phyloP scores from a whole-genome alignment of 2,329 filamentous ascomycete genomes.

The Laburnicola sp. region DNA sequence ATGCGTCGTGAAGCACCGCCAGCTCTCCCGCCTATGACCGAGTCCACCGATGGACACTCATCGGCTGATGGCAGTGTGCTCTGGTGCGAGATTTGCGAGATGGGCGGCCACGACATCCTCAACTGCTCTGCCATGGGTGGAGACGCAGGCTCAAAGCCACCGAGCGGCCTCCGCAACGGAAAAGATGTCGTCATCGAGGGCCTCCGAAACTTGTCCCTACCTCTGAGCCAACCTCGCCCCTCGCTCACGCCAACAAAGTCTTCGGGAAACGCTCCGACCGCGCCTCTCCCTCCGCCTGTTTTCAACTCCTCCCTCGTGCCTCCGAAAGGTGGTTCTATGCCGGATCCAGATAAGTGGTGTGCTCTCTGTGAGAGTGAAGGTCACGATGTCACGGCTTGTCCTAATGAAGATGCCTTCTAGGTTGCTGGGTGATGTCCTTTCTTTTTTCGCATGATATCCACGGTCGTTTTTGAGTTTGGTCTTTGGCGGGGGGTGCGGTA shows the following conservation, averaged over 20 bases:
- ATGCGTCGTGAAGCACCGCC: conserved; percentile 42
- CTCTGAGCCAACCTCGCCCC: conserved; percentile 33
- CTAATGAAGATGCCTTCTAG: conserved; percentile 76
- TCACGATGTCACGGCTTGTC: conserved; percentile 93
- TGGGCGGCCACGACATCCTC: conserved; percentile 86
- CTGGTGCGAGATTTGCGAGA: conserved; percentile 97
- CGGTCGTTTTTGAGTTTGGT: conserved; percentile 6
- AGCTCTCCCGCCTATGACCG: conserved; percentile 68
- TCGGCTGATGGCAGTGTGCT: conserved; percentile 69
- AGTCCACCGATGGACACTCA: conserved; percentile 60
- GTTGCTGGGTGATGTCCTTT: conserved; percentile 1
- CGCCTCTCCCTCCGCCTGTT: conserved; percentile 40
- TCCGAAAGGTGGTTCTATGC: conserved; percentile 37
- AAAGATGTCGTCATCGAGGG: conserved; percentile 40
- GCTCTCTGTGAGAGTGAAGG: conserved; percentile 94
- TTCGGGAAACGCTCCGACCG: conserved; percentile 41
- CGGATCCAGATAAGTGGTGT: conserved; percentile 89
- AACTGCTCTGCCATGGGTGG: conserved; percentile 85
- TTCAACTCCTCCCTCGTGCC: conserved; percentile 39
- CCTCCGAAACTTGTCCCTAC: conserved; percentile 39
- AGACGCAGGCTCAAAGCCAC: conserved; percentile 50
- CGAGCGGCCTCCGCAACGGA: conserved; percentile 24
- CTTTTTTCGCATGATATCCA: conserved; percentile 26
- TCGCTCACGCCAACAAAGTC: conserved; percentile 37
- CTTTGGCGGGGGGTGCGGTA: conserved; percentile 4